Base-by-base conservation (phyloP, 2,329 filamentous ascomycete genomes). In the Dothidotthia symphoricarpi region DNA sequence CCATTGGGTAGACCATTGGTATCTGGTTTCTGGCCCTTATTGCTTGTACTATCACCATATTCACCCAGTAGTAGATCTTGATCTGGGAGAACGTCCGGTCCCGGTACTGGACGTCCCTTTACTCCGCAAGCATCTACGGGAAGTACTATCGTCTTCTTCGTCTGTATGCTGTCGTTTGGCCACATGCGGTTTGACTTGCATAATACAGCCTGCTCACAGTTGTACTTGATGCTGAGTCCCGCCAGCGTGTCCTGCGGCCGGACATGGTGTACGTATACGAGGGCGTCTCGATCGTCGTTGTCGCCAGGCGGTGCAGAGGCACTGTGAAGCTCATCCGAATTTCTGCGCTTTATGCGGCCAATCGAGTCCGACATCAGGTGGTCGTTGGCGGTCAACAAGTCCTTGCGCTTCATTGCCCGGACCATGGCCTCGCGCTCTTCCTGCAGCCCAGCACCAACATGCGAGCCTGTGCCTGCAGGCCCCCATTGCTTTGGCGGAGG, bases 211-310 rank as follows among this genome's bases (percentile, higher is more conserved):
- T 89, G 82, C 47, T 86, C 81, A 64, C 91, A 97, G 55, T 87
- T 85, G 67, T 94, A 98, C 55, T 84, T 86, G 49, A 98, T 83
- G 35, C 93, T 85, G 34, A 98, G 82, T 3, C 93, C 91, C 1
- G 90, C 89, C 53, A 97, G 82, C 2, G 89, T 97, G 68, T 98
- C 93, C 29, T 79, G 79, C 11, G 83, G 79, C 53, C 83, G 78
- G 13, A 97, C 88, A 55, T 85, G 82, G 67, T 98, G 93, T 34
- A 97, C 75, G 65, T 97, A 98, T 13, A 91, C 90, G 47, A 97
- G 71, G 15, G 88, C 86, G 51, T 94, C 85, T 52, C 81, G 77
- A 33, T 81, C 75, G 24, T 85, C 81, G 24, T 81, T 75, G 34
- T 82, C 77, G 34, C 69, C 71, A 11, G 73, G 71, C 14, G 73